Base-by-base conservation (phyloP, 257 asterid genomes). In the Scutellaria barbata region DNA sequence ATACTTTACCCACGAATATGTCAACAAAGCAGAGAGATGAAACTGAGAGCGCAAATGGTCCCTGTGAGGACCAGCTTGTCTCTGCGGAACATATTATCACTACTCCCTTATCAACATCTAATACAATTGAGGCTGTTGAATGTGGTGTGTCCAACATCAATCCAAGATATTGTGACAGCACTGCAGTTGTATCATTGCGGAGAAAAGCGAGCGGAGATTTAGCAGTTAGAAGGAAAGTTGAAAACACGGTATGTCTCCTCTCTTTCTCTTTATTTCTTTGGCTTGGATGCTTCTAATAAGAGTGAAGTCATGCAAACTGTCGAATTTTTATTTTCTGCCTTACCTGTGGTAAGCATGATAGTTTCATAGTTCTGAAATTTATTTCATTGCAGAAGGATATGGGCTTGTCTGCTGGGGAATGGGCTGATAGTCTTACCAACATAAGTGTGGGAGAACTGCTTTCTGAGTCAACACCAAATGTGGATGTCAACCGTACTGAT, bases 351-450 rank as follows among this genome's bases (percentile, higher is more conserved):
- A 30, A 30, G 4, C 35, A 50, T 50, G 10, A 42, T 42, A 20
- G 60, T 22, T 55, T 10, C 64, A 35, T 53, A 52, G 14, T 59
- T 66, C 68, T 73, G 69, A 74, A 58, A 45, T 72, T 51, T 50
- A 42, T 67, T 81, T 63, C 51, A 53, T 69, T 72, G 72, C 77
- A 76, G 84, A 85, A 85, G 77, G 84, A 74, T 45, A 48, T 67
- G 76, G 68, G 80, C 10, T 74, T 84, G 62, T 80, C 95, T 74
- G 81, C 88, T 59, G 90, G 89, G 78, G 96, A 85, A 55, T 92
- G 98, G 98, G 97, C 92, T 55, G 95, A 92, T 76, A 92, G 92
- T 79, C 91, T 92, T 69, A 92, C 98, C 74, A 83, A 89, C 82
- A 81, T 90, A 71, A 88, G 97, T 64, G 68, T 90, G 51, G 98